A percentile compares a stretch with the other conserved stretches of the same genome.
These are phyloP conservation scores for Teunomyces funiuensis DNA, from an alignment of 805 yeast genomes.

Conservation along the genomic window DNA sequence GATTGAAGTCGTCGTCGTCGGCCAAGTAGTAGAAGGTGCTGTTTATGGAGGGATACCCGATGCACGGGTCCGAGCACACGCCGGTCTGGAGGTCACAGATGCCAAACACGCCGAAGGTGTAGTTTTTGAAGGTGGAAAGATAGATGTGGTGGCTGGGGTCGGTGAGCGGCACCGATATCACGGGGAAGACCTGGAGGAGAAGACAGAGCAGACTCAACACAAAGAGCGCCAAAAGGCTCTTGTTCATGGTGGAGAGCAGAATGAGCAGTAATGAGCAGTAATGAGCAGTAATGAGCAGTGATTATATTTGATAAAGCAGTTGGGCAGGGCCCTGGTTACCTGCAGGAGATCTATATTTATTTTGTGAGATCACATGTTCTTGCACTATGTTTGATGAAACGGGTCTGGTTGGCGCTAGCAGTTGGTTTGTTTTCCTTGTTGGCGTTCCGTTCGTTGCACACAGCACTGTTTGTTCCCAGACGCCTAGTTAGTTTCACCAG, in stretches of 20 bases:
- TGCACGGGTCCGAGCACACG: conserved; percentile 31
- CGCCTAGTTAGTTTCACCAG: conserved; percentile 1
- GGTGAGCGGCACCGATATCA: conserved; percentile 41
- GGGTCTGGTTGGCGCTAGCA: not conserved
- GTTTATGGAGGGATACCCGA: conserved; percentile 36
- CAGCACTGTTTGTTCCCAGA: not conserved
- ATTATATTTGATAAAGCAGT: no score
- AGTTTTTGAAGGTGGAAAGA: conserved; percentile 31
- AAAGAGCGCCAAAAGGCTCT: conserved; percentile 29
- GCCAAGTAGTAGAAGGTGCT: conserved; percentile 14
- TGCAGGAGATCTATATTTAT: no score
- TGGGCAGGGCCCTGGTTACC: not conserved
- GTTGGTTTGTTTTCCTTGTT: conserved; percentile 5
- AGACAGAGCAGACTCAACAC: conserved; percentile 30
- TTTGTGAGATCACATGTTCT: conserved; percentile 9
- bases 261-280: no score
- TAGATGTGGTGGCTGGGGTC: conserved; percentile 21
- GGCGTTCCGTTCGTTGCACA: conserved; percentile 6
- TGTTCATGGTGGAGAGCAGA: conserved; percentile 28
- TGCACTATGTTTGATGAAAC: conserved; percentile 6
- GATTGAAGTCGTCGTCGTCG: conserved; percentile 8
- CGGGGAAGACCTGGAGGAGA: conserved; percentile 38
- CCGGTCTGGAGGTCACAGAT: conserved; percentile 30
- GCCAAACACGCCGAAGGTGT: conserved; percentile 47
- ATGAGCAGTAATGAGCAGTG: no score